Evolutionary conservation across 805 yeast species (phyloP).

Genomic region (Starmerella floris): DNA sequence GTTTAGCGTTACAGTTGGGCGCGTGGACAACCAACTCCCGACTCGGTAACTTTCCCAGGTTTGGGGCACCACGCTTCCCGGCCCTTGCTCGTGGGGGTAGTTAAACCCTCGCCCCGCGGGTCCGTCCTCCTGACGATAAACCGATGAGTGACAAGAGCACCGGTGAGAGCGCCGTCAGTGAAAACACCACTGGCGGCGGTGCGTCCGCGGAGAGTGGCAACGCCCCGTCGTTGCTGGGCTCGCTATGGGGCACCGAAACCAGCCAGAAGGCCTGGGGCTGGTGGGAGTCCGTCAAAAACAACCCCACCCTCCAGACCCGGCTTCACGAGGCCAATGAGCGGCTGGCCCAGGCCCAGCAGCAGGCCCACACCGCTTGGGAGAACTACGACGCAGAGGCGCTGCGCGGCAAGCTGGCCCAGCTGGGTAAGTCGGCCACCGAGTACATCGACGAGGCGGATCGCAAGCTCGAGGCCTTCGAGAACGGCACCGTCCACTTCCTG

Average conservation of each 20-base stretch:
- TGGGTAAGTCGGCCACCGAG: slow-evolving; percentile 39
- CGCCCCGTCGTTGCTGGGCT: slow-evolving; percentile 1
- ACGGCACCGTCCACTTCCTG: slow-evolving; percentile 48
- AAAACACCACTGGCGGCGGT: no score
- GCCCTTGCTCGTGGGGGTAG: no score
- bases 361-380: slow-evolving; percentile 14
- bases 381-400: slow-evolving; percentile 14
- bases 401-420: slow-evolving; percentile 25
- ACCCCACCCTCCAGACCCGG: slow-evolving; percentile 3
- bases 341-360: slow-evolving; percentile 8
- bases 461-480: slow-evolving; percentile 62
- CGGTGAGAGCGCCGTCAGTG: no score
- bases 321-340: slow-evolving; percentile 3
- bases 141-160: no score
- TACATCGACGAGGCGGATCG: slow-evolving; percentile 60
- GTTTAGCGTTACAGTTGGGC: no score
- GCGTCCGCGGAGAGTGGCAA: no score
- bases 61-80: no score
- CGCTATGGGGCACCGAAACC: slow-evolving; percentile 4
- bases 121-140: no score
- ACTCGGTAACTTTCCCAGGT: no score
- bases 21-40: no score
- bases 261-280: slow-evolving; percentile 11
- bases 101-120: no score
- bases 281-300: slow-evolving; percentile 14